Evolutionary conservation across 164 flowering plant species (phyloP).

Genomic region (Berberis vulgaris): DNA sequence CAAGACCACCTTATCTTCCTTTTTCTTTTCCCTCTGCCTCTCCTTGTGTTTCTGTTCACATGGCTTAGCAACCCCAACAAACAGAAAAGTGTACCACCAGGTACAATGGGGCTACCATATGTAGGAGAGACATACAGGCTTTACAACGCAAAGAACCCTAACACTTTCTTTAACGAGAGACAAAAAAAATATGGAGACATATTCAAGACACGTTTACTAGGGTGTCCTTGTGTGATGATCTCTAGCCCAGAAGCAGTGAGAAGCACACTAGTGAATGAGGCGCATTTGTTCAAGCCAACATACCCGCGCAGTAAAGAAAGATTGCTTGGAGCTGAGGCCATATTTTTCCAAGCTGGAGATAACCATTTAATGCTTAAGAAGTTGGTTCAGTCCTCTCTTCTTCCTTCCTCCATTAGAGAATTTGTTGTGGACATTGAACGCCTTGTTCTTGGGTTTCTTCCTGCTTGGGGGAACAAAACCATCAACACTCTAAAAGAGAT

Average conservation of each 20-base stretch:
- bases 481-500: conserved; percentile 60
- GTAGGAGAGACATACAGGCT: conserved; percentile 73
- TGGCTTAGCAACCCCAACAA: too few relatives aligned
- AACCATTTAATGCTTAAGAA: conserved; percentile 67
- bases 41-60: too few relatives aligned
- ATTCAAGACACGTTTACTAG: conserved; percentile 80
- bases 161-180: conserved; percentile 52
- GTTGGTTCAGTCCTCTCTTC: conserved; percentile 58
- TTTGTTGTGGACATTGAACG: conserved; percentile 46
- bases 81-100: conserved; percentile 55
- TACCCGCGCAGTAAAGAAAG: conserved; percentile 75
- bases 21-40: too few relatives aligned
- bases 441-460: conserved; percentile 36
- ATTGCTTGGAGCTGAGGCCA: conserved; percentile 72
- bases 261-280: conserved; percentile 46
- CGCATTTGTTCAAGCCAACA: conserved; percentile 65
- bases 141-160: conserved; percentile 51
- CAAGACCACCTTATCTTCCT: too few relatives aligned
- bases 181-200: conserved; percentile 62
- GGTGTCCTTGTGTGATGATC: conserved; percentile 90
- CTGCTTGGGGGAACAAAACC: conserved; percentile 34
- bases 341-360: conserved; percentile 79
- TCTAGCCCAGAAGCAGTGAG: conserved; percentile 72
- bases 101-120: conserved; percentile 87
- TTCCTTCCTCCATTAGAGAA: conserved; percentile 46